A percentile compares a stretch with the other conserved stretches of the same genome.
These are phyloP conservation scores for Mortierella sp. DNA, from an alignment of 371 early-diverging fungal genomes.

Conservation along the genomic window DNA sequence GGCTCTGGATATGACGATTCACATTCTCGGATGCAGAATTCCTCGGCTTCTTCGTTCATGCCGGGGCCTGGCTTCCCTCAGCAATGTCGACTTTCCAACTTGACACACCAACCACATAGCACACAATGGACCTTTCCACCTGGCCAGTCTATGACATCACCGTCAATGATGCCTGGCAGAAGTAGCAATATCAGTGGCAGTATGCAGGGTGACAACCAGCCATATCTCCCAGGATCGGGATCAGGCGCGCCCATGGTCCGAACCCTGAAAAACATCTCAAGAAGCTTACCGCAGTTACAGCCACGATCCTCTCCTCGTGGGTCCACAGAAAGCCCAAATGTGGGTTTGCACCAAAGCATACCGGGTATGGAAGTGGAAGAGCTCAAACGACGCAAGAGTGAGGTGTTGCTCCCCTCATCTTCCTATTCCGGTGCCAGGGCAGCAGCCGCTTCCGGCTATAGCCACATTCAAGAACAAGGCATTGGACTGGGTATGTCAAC, in stretches of 20 bases:
- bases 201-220: slow-evolving; percentile 13
- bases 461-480: not conserved
- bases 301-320: slow-evolving; percentile 21
- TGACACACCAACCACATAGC: slow-evolving; percentile 7
- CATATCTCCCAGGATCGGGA: slow-evolving; percentile 10
- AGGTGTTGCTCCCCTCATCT: slow-evolving; percentile 27
- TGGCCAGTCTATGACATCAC: slow-evolving; percentile 13
- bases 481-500: slow-evolving; percentile 41
- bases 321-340: slow-evolving; percentile 19
- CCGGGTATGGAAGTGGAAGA: slow-evolving; percentile 32
- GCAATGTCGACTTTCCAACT: slow-evolving; percentile 15
- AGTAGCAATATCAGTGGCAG: not conserved
- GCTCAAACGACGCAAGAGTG: slow-evolving; percentile 38
- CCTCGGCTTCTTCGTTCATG: slow-evolving; percentile 16
- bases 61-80: slow-evolving; percentile 11
- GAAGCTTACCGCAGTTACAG: slow-evolving; percentile 47
- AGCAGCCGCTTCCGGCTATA: not conserved
- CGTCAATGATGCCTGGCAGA: slow-evolving; percentile 1
- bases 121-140: slow-evolving; percentile 22
- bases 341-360: slow-evolving; percentile 24
- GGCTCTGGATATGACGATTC: slow-evolving; percentile 23
- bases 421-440: slow-evolving; percentile 14
- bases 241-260: slow-evolving; percentile 6
- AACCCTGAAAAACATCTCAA: slow-evolving; percentile 44
- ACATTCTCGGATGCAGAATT: slow-evolving; percentile 17